phyloP scores from a whole-genome alignment of 2,329 filamentous ascomycete species.

The Macrophomina pseudophaseolina region DNA sequence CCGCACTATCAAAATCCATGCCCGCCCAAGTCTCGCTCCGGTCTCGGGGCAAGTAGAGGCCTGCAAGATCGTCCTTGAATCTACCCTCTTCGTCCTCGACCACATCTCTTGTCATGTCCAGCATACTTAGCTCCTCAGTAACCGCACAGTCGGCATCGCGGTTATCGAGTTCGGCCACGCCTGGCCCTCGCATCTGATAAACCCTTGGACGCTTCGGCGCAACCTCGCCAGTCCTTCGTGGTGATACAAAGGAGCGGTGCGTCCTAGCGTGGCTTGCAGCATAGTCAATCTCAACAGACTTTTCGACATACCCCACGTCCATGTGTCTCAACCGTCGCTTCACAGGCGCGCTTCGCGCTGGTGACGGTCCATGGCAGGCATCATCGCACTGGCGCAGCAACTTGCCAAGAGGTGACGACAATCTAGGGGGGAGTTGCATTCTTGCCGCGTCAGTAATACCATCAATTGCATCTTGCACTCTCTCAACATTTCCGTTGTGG shows the following conservation, averaged over 20 bases:
- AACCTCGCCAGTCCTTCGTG: background rate
- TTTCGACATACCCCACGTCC: background rate
- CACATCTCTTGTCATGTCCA: background rate
- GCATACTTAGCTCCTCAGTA: background rate
- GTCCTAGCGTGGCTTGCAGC: background rate
- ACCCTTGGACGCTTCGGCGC: background rate
- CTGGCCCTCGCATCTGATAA: constrained; percentile 12
- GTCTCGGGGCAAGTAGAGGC: background rate
- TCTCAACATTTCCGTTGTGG: constrained; percentile 2
- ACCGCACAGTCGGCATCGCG: background rate
- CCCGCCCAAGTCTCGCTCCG: background rate
- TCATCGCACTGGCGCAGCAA: constrained; percentile 37
- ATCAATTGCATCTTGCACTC: constrained; percentile 17
- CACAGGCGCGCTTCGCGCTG: background rate
- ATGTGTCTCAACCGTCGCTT: background rate
- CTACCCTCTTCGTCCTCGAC: background rate
- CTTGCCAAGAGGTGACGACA: constrained; percentile 35
- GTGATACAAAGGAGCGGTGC: background rate
- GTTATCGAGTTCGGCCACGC: background rate
- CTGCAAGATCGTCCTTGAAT: constrained; percentile 3
- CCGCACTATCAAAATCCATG: background rate
- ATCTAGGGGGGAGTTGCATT: constrained; percentile 4
- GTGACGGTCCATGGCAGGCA: constrained; percentile 19
- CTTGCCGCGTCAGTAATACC: constrained; percentile 9
- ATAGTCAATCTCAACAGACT: constrained; percentile 6